Evolutionary conservation across 2,329 filamentous ascomycete genomes (phyloP).

Genomic region (Colletotrichum sp.): DNA sequence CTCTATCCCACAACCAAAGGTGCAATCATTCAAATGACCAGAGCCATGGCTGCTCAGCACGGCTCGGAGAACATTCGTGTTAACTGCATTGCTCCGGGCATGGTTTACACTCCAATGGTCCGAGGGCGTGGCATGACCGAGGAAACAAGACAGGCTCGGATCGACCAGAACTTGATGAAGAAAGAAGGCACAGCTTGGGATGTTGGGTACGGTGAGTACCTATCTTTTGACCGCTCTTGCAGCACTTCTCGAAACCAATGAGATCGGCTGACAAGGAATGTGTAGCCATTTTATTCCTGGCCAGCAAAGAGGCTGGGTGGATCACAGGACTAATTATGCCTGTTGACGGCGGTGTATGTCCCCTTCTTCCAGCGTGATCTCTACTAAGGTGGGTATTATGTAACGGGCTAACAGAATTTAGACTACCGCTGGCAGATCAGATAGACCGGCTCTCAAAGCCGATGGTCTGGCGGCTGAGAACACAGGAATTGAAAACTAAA

Average conservation of each 20-base stretch:
- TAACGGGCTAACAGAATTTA: neutral
- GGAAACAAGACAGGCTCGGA: conserved; percentile 29
- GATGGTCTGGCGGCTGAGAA: neutral
- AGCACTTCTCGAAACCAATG: neutral
- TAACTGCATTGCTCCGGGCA: conserved; percentile 54
- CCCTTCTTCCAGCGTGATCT: accelerated
- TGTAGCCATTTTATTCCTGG: conserved; percentile 28
- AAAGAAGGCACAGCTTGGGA: conserved; percentile 31
- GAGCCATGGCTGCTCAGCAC: conserved; percentile 57
- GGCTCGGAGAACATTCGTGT: conserved; percentile 49
- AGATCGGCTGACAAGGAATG: neutral
- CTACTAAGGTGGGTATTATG: too few species aligned
- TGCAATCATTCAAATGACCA: conserved; percentile 55
- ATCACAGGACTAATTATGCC: conserved; percentile 32
- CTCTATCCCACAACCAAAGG: conserved; percentile 54
- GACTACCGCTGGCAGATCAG: neutral
- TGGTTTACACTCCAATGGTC: conserved; percentile 32
- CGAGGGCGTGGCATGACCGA: conserved; percentile 29
- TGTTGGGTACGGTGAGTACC: conserved; percentile 27
- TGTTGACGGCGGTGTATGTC: conserved; percentile 30
- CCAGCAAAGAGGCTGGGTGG: conserved; percentile 31
- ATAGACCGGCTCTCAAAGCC: neutral
- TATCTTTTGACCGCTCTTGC: accelerated
- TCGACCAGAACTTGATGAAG: conserved; percentile 30
- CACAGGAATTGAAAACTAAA: neutral